phyloP scores from a whole-genome alignment of 805 yeast species.

The Ogataea haglerorum region DNA sequence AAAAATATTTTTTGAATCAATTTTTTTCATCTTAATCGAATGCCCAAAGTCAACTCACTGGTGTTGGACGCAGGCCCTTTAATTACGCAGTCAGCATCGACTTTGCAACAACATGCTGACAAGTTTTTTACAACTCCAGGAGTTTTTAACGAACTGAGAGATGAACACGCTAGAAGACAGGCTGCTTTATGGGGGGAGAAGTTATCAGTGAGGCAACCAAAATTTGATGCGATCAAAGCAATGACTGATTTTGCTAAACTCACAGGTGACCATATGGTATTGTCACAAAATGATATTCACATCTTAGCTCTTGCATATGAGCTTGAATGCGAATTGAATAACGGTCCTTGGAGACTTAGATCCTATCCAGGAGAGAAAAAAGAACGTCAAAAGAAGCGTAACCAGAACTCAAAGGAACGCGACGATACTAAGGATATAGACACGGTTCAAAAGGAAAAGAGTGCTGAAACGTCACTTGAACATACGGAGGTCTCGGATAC shows the following conservation, averaged over 20 bases:
- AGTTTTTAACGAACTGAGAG: conserved; percentile 80
- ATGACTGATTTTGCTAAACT: conserved; percentile 75
- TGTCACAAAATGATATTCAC: conserved; percentile 89
- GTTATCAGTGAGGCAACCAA: conserved; percentile 75
- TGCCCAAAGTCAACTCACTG: conserved; percentile 48
- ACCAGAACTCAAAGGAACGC: conserved; percentile 11
- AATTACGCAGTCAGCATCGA: conserved; percentile 77
- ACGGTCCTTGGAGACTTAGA: conserved; percentile 70
- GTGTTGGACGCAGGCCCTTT: conserved; percentile 95
- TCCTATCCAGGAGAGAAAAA: conserved; percentile 63
- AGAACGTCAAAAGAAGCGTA: conserved; percentile 21
- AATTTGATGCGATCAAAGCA: conserved; percentile 53
- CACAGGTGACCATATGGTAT: conserved; percentile 88
- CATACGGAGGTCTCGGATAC: background rate
- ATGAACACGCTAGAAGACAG: conserved; percentile 78
- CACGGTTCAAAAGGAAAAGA: conserved; percentile 6
- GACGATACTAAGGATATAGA: conserved; percentile 5
- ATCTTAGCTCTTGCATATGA: conserved; percentile 90
- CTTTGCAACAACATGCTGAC: conserved; percentile 65
- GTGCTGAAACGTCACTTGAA: conserved; percentile 7
- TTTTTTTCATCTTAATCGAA: conserved; percentile 2
- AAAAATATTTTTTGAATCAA: conserved; percentile 1
- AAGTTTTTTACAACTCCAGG: conserved; percentile 89
- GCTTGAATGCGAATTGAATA: conserved; percentile 65
- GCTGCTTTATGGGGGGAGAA: conserved; percentile 76